Evolutionary conservation across 345 rosid genomes (phyloP).

Genomic region (Eucalyptus tenuipes): DNA sequence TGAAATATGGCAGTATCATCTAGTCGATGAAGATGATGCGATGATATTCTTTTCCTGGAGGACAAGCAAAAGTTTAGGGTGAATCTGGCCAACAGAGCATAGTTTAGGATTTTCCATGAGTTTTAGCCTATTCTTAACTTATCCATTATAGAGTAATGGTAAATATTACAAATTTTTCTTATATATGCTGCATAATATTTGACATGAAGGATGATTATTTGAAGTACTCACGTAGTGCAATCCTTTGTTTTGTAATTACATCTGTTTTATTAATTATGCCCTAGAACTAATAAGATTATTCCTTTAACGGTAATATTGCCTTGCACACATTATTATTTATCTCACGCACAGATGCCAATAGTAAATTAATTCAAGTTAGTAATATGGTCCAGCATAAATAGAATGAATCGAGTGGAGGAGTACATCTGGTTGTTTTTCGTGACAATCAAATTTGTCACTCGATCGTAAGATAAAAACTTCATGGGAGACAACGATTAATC

Average conservation of each 20-base stretch:
- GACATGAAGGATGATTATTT: neutral
- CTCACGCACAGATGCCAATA: neutral
- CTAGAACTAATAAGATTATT: neutral
- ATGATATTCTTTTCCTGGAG: neutral
- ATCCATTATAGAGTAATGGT: neutral
- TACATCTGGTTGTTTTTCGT: neutral
- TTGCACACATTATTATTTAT: neutral
- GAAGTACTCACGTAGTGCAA: neutral
- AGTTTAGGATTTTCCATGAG: neutral
- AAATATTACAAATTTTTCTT: neutral
- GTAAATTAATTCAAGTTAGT: neutral
- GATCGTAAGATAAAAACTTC: neutral
- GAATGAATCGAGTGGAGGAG: neutral
- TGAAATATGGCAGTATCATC: neutral
- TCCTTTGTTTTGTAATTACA: neutral
- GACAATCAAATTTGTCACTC: neutral
- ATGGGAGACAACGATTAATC: neutral
- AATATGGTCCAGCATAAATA: neutral
- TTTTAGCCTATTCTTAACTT: neutral
- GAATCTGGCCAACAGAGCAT: neutral
- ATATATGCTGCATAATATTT: neutral
- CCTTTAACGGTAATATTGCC: neutral
- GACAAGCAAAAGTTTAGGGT: neutral
- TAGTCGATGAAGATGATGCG: neutral
- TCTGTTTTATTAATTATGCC: neutral